Base-by-base conservation (phyloP, 345 rosid genomes). In the Nephelium lappaceum region DNA sequence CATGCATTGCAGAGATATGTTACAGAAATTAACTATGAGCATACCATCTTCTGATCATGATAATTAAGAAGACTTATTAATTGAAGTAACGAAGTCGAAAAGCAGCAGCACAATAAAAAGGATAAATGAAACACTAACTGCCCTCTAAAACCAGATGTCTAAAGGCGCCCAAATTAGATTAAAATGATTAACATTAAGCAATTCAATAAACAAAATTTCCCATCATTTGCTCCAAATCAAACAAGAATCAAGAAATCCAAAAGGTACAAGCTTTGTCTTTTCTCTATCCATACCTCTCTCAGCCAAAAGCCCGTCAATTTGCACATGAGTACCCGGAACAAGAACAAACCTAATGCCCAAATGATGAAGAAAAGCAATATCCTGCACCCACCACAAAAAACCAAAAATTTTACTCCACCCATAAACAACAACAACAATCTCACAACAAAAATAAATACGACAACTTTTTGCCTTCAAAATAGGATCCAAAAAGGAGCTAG, bases 351-450 rank as follows among this genome's bases (percentile, higher is more conserved):
- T 87, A 45, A 95, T 91, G 49, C 98, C 98, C 76, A 95, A 78
- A 69, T 94, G 95, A 85, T 95, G 98, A 82, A 95, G 91, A 75
- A 95, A 91, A 25, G 98, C 97, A 71, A 95, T 93, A 80, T 95
- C 98, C 98, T 95, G 91, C 86, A 85, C 63, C 31, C 11, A 69
- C 41, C 67, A 71, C 53, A 73, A 0, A 57, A 60, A 11, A 0
- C 42, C 53, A 11, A 16, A 25, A 24, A 42, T 49, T 31, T 19
- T 39, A 31, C 45, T 41, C 41, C 45, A 65, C 64, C 57, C 72
- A 21, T 71, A 78, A 67, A 57, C 24, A 71, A 67, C 8, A 71
- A 42, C 55, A 76, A 83, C 36, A 57, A 27, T 19, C 41, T n/a
- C 11, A 27, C 43, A 55, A 11, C 75, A 38, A 0, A n/a, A 38